These are phyloP conservation scores for Solanum verrucosum DNA, from an alignment of 257 asterid species.

Conservation along the genomic window DNA sequence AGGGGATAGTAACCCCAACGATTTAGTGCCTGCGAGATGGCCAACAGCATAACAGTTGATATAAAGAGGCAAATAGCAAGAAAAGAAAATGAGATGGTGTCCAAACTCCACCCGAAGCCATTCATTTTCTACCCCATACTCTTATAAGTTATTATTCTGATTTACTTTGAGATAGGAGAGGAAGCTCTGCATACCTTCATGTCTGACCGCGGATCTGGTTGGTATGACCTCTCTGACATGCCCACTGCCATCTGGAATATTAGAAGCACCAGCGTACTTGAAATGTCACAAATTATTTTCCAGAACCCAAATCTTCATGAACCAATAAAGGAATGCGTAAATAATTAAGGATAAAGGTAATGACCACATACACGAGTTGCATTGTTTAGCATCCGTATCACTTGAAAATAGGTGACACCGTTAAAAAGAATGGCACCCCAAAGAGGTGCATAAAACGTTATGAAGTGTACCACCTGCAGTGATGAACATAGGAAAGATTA, in stretches of 20 bases:
- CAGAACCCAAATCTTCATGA: neutral
- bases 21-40: constrained; percentile 54
- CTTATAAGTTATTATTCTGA: neutral
- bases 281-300: neutral
- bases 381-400: constrained; percentile 94
- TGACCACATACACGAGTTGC: constrained; percentile 85
- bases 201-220: constrained; percentile 70
- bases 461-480: constrained; percentile 77
- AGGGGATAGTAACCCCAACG: constrained; percentile 99
- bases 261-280: constrained; percentile 7
- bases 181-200: constrained; percentile 41
- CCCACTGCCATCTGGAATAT: constrained; percentile 88
- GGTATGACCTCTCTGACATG: constrained; percentile 75
- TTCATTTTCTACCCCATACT: neutral
- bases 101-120: neutral
- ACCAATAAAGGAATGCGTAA: neutral
- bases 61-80: neutral
- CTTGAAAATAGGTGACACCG: constrained; percentile 93
- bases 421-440: constrained; percentile 99
- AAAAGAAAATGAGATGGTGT: neutral
- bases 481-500: neutral
- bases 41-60: neutral
- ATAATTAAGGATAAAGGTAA: neutral
- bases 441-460: constrained; percentile 92
- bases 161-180: neutral